These are phyloP conservation scores for Globomyces sp. DNA, from an alignment of 371 early-diverging fungal genomes.

Conservation along the genomic window DNA sequence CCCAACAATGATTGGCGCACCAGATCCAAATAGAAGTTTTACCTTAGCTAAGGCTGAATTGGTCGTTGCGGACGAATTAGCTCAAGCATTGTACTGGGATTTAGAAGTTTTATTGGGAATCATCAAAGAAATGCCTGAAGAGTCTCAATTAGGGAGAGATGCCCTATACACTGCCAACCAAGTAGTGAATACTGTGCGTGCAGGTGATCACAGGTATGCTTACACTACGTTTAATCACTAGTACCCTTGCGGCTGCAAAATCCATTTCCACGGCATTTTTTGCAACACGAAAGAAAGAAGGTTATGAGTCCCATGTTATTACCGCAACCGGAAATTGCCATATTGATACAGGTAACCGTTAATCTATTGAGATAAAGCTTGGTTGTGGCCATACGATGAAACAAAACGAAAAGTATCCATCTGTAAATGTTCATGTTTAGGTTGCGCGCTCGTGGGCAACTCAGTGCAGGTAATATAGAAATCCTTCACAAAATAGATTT, in stretches of 20 bases:
- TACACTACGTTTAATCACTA: neutral
- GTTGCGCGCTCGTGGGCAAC: constrained; percentile 88
- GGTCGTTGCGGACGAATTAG: constrained; percentile 63
- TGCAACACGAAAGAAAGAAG: constrained; percentile 24
- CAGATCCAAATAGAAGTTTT: constrained; percentile 24
- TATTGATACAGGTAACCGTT: constrained; percentile 23
- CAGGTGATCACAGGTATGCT: constrained; percentile 35
- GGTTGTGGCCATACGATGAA: constrained; percentile 94
- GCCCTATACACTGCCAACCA: constrained; percentile 79
- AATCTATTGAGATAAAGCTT: constrained; percentile 31
- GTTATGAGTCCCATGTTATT: constrained; percentile 30
- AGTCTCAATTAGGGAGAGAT: constrained; percentile 67
- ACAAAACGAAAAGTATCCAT: constrained; percentile 79
- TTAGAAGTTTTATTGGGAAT: constrained; percentile 76
- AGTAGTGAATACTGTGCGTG: constrained; percentile 71
- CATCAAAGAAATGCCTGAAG: constrained; percentile 67
- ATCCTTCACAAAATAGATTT: constrained; percentile 25
- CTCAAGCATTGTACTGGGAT: constrained; percentile 67
- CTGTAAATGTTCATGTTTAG: too few relatives aligned
- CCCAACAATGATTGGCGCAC: constrained; percentile 20
- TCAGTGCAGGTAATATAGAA: constrained; percentile 40
- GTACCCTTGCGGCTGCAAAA: constrained; percentile 55
- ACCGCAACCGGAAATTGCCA: constrained; percentile 39
- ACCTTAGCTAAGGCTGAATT: constrained; percentile 61
- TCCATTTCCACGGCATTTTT: constrained; percentile 65